These are phyloP conservation scores for Acanthamoeba lenticulata DNA, from an alignment of 208 protist genomes.

Conservation along the genomic window DNA sequence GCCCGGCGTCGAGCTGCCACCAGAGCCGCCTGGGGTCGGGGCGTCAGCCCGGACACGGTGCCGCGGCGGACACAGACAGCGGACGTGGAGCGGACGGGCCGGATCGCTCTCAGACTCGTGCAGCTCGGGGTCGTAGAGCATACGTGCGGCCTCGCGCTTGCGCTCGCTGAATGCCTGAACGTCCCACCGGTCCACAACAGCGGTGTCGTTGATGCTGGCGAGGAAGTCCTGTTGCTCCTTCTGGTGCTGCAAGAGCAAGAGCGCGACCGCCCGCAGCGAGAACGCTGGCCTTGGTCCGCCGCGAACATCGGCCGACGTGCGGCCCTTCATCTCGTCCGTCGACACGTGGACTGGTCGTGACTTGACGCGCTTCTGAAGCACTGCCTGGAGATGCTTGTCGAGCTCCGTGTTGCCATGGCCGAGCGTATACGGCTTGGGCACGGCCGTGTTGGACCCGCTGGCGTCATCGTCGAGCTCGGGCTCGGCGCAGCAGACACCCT, in stretches of 20 bases:
- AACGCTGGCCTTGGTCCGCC: no score
- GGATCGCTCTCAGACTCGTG: neutral
- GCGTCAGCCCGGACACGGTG: no score
- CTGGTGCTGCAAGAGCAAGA: no score
- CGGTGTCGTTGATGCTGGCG: no score
- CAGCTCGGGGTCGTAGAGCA: neutral
- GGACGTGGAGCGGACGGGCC: no score
- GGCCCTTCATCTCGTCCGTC: neutral
- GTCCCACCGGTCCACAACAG: no score
- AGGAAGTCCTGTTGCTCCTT: no score
- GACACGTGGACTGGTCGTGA: neutral
- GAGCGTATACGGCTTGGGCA: neutral
- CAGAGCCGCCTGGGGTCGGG: no score
- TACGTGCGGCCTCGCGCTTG: neutral
- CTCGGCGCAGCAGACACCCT: conserved; percentile 5
- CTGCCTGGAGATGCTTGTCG: neutral
- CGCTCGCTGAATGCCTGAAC: neutral
- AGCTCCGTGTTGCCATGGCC: neutral
- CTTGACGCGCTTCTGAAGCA: neutral
- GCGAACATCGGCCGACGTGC: no score
- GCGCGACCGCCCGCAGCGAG: no score
- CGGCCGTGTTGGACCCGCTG: neutral
- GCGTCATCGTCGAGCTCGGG: neutral
- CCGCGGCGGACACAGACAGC: no score
- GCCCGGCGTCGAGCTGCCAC: no score